Base-by-base conservation (phyloP, 1,139 yeast species). In the Candida dubliniensis region DNA sequence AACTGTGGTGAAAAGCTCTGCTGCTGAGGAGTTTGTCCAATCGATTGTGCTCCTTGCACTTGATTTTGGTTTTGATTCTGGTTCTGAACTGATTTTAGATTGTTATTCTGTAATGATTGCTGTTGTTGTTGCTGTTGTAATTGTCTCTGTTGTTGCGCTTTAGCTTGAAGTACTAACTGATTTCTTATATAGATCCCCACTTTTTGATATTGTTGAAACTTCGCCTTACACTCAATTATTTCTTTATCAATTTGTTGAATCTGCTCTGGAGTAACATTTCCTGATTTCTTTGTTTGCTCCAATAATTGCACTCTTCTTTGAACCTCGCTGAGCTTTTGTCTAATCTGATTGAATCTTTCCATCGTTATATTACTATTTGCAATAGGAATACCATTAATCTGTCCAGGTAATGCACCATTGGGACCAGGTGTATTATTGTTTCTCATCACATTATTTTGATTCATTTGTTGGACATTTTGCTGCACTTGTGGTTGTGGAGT, bases 261-360 rank as follows among this genome's bases (percentile, higher is more conserved):
- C 47, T 71, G 74, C 11, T 67, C 57, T 10, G 50, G 53, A 8
- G 57, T 51, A 13, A 49, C 46, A 41, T 51, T 50, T 8, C 60
- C 62, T 15, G 60, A 55, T 35, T 59, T 60, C 44, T 66, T 65
- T 14, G 62, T 58, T 31, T 60, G 66, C 41, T 62, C 66, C 26
- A 66, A 53, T 34, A 60, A 57, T 35, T 63, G 64, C 13, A 66
- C 61, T 47, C 74, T 76, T 38, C 72, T 64, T 44, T 76, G 77
- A 43, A 77, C 74, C 42, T 75, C 81, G 31, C 60, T 62, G 30
- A 73, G 57, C 33, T 69, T 60, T 11, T 66, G 65, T 42, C 70
- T 66, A 12, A 72, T 71, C 43, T 69, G 73, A 48, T 70, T 71
- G 57, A 71, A 73, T 32, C 66, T 61, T 45, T 73, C 77, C 33